Percentiles rank a stretch among this genome's conserved stretches.
Conservation (phyloP, 2,329 filamentous ascomycete species). For the Orbilia oligospora region DNA sequence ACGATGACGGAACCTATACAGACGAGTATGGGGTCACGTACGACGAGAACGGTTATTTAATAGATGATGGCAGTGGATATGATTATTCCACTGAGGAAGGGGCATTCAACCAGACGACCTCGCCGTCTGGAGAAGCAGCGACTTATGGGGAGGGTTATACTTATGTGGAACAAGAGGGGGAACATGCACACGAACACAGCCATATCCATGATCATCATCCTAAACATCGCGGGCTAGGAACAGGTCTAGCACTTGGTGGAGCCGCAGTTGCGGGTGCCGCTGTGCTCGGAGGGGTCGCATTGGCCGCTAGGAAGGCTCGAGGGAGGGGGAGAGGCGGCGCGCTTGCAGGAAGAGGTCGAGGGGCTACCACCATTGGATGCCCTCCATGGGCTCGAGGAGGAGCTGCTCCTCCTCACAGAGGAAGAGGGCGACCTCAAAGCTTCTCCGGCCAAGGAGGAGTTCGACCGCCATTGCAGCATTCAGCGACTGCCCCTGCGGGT, state of each 20-base stretch:
- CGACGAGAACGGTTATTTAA: conserved; percentile 15
- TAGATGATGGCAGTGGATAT: conserved; percentile 11
- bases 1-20: conserved; percentile 23
- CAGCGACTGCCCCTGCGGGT: conserved; percentile 27
- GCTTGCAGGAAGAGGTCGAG: conserved; percentile 17
- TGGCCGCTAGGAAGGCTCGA: conserved; percentile 37
- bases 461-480: conserved; percentile 28
- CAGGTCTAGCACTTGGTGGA: conserved; percentile 38
- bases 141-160: conserved; percentile 25
- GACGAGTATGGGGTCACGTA: conserved; percentile 44
- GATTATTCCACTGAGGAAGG: conserved; percentile 13
- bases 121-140: conserved; percentile 15
- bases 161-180: conserved; percentile 15
- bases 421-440: conserved; percentile 41
- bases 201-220: background rate
- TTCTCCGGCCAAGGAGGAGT: conserved; percentile 19
- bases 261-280: conserved; percentile 47
- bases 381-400: conserved; percentile 20
- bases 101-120: background rate
- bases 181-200: background rate
- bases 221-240: conserved; percentile 23
- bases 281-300: conserved; percentile 33
- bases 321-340: conserved; percentile 17
- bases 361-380: background rate
- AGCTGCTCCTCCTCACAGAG: conserved; percentile 2